phyloP scores from a whole-genome alignment of 2,329 filamentous ascomycete genomes.

The Didymella lethalis region DNA sequence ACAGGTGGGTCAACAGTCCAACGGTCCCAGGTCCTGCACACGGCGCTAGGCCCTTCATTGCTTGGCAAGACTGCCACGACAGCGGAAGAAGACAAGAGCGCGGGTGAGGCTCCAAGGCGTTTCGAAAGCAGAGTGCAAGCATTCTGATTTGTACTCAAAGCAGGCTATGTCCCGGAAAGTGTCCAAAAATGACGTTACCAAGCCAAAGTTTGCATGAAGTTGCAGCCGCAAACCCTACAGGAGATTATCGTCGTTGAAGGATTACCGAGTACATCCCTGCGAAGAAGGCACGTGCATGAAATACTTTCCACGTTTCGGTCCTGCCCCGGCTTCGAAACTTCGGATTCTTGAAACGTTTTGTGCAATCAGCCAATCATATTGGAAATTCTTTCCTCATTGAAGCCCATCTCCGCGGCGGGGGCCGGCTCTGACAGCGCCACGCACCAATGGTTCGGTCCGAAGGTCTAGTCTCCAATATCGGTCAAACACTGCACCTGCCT shows the following conservation, averaged over 20 bases:
- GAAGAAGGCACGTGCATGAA: constrained; percentile 11
- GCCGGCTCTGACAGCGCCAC: constrained; percentile 8
- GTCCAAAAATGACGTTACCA: not conserved
- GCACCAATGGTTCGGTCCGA: constrained; percentile 16
- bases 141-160: not conserved
- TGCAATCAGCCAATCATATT: constrained; percentile 13
- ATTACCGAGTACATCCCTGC: constrained; percentile 7
- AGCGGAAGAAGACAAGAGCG: not conserved
- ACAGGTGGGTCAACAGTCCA: constrained; percentile 10
- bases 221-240: not conserved
- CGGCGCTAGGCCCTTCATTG: constrained; percentile 4
- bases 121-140: not conserved
- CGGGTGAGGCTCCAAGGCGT: not conserved
- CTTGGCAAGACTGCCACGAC: constrained; percentile 8
- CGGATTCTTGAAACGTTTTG: constrained; percentile 9
- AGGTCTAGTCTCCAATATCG: constrained; percentile 11
- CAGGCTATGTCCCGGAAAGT: not conserved
- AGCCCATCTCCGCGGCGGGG: constrained; percentile 8
- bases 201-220: constrained; percentile 6
- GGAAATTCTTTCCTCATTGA: constrained; percentile 11
- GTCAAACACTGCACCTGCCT: constrained; percentile 20
- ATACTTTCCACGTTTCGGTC: constrained; percentile 12
- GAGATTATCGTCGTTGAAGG: constrained; percentile 9
- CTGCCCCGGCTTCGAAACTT: constrained; percentile 10
- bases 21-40: constrained; percentile 6